Conservation (phyloP, 1,139 yeast genomes). For the Hemisphaericaspora xylofermentans region DNA sequence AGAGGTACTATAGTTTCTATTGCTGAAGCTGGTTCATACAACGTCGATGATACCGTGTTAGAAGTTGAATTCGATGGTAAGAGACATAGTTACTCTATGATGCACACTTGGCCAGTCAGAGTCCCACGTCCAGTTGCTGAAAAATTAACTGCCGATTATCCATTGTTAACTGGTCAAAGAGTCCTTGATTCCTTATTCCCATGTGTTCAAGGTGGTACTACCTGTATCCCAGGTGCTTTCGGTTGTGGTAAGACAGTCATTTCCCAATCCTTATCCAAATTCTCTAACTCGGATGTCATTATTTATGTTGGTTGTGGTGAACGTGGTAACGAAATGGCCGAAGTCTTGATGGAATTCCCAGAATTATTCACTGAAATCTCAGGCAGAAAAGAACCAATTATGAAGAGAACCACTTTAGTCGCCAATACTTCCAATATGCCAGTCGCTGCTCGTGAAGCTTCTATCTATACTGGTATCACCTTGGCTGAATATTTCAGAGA, state of each 20-base stretch:
- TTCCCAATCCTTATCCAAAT: slow-evolving; percentile 95
- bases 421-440: slow-evolving; percentile 99
- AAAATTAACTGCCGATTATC: slow-evolving; percentile 88
- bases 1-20: slow-evolving; percentile 93
- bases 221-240: slow-evolving; percentile 99
- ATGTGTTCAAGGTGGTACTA: slow-evolving; percentile 99
- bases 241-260: slow-evolving; percentile 99
- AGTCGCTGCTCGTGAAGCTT: slow-evolving; percentile 99
- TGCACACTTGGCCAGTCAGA: slow-evolving; percentile 99
- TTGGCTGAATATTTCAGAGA: slow-evolving; percentile 99
- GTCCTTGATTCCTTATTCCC: slow-evolving; percentile 97
- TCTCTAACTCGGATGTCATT: slow-evolving; percentile 94
- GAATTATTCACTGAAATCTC: slow-evolving; percentile 86
- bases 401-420: slow-evolving; percentile 98
- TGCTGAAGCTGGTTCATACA: slow-evolving; percentile 88
- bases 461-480: slow-evolving; percentile 98
- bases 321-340: slow-evolving; percentile 99
- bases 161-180: slow-evolving; percentile 97
- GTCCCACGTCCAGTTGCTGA: slow-evolving; percentile 98
- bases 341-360: slow-evolving; percentile 99
- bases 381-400: slow-evolving; percentile 96
- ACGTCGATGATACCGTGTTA: slow-evolving; percentile 81
- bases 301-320: slow-evolving; percentile 95
- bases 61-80: slow-evolving; percentile 95
- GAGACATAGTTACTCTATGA: slow-evolving; percentile 81